A percentile compares a stretch with the other conserved stretches of the same genome.
phyloP scores from a whole-genome alignment of 1,284 basidiomycete genomes.

The Malassezia yamatoensis region DNA sequence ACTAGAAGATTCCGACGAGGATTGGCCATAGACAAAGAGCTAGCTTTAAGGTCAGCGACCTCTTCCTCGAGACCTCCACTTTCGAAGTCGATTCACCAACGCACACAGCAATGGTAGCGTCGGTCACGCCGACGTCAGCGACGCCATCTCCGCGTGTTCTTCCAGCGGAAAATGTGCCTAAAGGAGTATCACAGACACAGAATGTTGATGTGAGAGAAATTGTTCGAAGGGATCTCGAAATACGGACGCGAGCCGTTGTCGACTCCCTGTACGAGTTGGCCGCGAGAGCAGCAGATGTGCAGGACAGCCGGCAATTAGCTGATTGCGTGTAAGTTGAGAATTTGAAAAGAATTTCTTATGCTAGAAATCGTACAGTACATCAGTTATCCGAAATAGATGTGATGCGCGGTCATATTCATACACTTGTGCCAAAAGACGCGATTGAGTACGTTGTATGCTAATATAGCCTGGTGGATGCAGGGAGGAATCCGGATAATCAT shows the following conservation, averaged over 20 bases:
- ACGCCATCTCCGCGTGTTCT: slow-evolving; percentile 12
- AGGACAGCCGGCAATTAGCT: slow-evolving; percentile 29
- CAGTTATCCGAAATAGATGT: slow-evolving; percentile 30
- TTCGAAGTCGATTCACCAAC: background rate
- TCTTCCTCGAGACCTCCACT: background rate
- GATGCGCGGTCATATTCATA: slow-evolving; percentile 26
- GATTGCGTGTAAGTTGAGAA: slow-evolving; percentile 25
- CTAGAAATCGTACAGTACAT: slow-evolving; percentile 31
- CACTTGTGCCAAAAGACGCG: slow-evolving; percentile 35
- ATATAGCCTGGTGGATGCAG: slow-evolving; percentile 34
- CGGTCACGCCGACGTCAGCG: slow-evolving; percentile 17
- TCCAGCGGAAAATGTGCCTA: background rate
- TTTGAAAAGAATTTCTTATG: too few species aligned
- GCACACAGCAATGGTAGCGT: background rate
- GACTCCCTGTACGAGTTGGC: slow-evolving; percentile 41
- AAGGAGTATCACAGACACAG: background rate
- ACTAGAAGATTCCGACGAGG: slow-evolving; percentile 45
- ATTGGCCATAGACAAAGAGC: slow-evolving; percentile 24
- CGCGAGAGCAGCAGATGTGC: slow-evolving; percentile 37
- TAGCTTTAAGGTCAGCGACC: background rate
- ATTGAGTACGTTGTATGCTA: slow-evolving; percentile 21
- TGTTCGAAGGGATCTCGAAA: slow-evolving; percentile 30
- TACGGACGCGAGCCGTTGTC: slow-evolving; percentile 28
- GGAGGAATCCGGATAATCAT: slow-evolving; percentile 44
- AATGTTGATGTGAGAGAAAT: slow-evolving; percentile 8